Evolutionary conservation across 352 stramenopile species (phyloP).

Genomic region (Thalassiosira exigua): DNA sequence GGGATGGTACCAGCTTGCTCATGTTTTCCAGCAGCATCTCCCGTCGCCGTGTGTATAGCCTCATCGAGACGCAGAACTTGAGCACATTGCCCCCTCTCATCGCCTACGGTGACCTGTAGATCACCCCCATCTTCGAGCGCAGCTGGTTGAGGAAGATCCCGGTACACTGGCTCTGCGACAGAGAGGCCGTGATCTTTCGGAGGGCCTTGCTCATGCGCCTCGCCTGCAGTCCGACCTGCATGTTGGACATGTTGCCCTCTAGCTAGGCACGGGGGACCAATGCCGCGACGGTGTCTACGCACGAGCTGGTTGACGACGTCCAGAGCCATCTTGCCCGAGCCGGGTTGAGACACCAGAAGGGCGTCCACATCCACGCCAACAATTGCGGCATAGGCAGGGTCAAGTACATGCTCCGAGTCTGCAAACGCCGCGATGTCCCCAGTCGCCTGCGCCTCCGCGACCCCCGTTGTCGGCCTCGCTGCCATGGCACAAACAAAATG

Average conservation of each 20-base stretch:
- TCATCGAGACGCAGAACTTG: slow-evolving; percentile 91
- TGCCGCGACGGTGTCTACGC: slow-evolving; percentile 96
- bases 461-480: no score
- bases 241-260: slow-evolving; percentile 90
- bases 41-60: slow-evolving; percentile 95
- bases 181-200: slow-evolving; percentile 95
- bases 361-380: slow-evolving; percentile 95
- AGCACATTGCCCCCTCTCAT: slow-evolving; percentile 92
- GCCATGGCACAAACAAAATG: no score
- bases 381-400: slow-evolving; percentile 92
- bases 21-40: slow-evolving; percentile 89
- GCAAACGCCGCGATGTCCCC: slow-evolving; percentile 96
- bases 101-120: slow-evolving; percentile 97
- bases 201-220: slow-evolving; percentile 97
- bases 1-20: no score
- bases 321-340: slow-evolving; percentile 97
- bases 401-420: slow-evolving; percentile 98
- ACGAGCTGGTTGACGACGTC: slow-evolving; percentile 98
- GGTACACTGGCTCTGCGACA: slow-evolving; percentile 94
- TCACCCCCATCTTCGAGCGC: slow-evolving; percentile 94
- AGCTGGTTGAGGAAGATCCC: slow-evolving; percentile 99
- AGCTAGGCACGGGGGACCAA: slow-evolving; percentile 95
- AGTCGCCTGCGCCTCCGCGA: slow-evolving; percentile 94
- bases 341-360: slow-evolving; percentile 96
- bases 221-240: slow-evolving; percentile 97